Percentiles rank a stretch among this genome's conserved stretches.
phyloP scores from a whole-genome alignment of 1,284 basidiomycete genomes.

The Chalciporus sp. region DNA sequence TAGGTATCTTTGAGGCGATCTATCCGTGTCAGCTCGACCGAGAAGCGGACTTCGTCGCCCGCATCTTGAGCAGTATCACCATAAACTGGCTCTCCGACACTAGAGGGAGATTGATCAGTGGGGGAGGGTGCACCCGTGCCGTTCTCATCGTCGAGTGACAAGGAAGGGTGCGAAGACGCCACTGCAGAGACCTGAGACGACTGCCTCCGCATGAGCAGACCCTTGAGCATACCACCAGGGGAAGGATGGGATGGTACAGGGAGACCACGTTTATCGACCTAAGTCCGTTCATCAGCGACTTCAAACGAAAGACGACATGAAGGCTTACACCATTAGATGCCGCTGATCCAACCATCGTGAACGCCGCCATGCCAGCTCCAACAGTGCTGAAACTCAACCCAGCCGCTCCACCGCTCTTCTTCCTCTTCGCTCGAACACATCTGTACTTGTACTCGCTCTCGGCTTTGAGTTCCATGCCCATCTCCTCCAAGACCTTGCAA shows the following conservation, averaged over 20 bases:
- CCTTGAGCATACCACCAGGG: conserved; percentile 79
- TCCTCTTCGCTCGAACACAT: conserved; percentile 75
- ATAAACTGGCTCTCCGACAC: conserved; percentile 63
- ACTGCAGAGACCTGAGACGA: conserved; percentile 69
- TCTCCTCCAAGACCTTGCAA: conserved; percentile 74
- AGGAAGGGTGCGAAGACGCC: conserved; percentile 36
- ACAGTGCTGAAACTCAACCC: conserved; percentile 46
- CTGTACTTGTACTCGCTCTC: conserved; percentile 90
- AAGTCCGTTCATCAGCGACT: conserved; percentile 11
- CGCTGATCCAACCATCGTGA: conserved; percentile 76
- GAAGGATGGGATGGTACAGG: conserved; percentile 75
- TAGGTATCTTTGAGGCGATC: conserved; percentile 87
- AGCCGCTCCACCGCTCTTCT: conserved; percentile 50
- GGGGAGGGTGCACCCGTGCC: conserved; percentile 24
- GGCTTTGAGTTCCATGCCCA: conserved; percentile 89
- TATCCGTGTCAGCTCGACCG: conserved; percentile 86
- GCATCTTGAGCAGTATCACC: conserved; percentile 77
- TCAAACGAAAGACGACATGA: background rate
- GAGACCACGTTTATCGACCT: conserved; percentile 84
- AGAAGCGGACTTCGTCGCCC: conserved; percentile 93
- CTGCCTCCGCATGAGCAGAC: conserved; percentile 84
- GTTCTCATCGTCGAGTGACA: conserved; percentile 46
- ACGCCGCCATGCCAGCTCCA: conserved; percentile 60
- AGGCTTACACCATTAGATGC: conserved; percentile 76
- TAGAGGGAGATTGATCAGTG: conserved; percentile 34